A percentile compares a stretch with the other conserved stretches of the same genome.
Evolutionary conservation across 192 early-diverging fungal species (phyloP).

Genomic region (Gamsiella multidivaricata): DNA sequence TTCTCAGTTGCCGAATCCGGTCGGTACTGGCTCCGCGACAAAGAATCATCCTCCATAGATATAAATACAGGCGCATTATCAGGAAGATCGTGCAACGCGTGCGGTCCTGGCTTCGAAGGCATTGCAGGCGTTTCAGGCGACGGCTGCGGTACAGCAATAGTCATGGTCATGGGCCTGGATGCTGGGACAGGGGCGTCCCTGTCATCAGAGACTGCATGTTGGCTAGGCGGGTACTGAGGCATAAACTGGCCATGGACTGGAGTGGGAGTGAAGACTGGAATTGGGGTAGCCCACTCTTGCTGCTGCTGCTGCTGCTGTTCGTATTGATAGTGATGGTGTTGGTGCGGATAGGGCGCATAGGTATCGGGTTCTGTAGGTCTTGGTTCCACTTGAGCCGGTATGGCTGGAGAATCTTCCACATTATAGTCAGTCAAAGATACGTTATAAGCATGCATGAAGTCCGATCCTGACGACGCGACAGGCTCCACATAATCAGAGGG

Average conservation of each 20-base stretch:
- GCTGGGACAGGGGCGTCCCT: background rate
- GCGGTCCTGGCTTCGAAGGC: slow-evolving; percentile 33
- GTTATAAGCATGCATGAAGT: background rate
- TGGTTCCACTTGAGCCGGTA: background rate
- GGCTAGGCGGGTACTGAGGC: background rate
- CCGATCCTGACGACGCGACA: background rate
- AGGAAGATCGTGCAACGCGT: slow-evolving; percentile 33
- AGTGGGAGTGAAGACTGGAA: background rate
- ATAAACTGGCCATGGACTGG: background rate
- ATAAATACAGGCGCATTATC: slow-evolving; percentile 23
- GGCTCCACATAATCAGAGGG: background rate
- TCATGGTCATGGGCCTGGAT: background rate
- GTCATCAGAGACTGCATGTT: background rate
- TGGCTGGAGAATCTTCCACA: background rate
- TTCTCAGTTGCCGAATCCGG: background rate
- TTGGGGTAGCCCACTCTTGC: slow-evolving; percentile 5
- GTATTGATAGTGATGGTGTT: slow-evolving; percentile 1
- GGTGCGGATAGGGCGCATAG: background rate
- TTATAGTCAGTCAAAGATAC: background rate
- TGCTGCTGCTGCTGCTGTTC: slow-evolving; percentile 21
- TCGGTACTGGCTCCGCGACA: no score
- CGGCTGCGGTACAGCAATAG: background rate
- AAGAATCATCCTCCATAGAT: slow-evolving; percentile 11
- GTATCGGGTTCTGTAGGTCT: background rate
- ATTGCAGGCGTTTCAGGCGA: background rate